Evolutionary conservation across 2,329 filamentous ascomycete species (phyloP).

Genomic region (Aspergillus quadrilineatus): DNA sequence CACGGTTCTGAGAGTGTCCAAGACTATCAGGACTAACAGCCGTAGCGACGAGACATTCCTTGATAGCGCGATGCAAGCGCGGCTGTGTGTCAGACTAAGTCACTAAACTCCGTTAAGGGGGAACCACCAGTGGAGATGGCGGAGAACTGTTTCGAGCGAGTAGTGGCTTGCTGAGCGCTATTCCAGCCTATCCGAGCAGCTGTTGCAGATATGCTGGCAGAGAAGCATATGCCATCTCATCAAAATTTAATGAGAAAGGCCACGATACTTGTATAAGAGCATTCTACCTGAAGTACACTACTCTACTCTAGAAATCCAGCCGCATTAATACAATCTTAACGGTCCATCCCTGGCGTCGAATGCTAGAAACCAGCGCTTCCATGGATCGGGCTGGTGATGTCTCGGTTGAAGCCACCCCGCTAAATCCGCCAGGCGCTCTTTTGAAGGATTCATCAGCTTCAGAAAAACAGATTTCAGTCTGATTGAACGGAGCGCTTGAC

Average conservation of each 20-base stretch:
- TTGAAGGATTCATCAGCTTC: not conserved
- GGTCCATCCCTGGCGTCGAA: not conserved
- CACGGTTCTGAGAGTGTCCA: constrained; percentile 23
- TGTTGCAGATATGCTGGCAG: not conserved
- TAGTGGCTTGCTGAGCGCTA: constrained; percentile 15
- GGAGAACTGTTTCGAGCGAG: constrained; percentile 19
- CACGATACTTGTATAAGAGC: not conserved
- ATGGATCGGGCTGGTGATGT: not conserved
- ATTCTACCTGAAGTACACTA: not conserved
- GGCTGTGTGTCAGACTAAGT: constrained; percentile 27
- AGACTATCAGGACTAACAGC: constrained; percentile 14
- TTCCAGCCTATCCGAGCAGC: constrained; percentile 1
- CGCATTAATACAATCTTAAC: not conserved
- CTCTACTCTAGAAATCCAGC: not conserved
- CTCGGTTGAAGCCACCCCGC: not conserved
- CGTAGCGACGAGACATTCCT: constrained; percentile 26
- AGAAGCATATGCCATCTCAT: not conserved
- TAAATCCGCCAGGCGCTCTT: not conserved
- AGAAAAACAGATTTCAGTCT: not conserved
- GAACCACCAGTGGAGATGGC: constrained; percentile 24
- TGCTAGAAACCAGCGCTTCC: not conserved
- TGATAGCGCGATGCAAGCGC: constrained; percentile 30
- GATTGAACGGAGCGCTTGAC: not conserved
- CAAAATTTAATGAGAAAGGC: not conserved
- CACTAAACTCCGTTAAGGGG: constrained; percentile 22